Base-by-base conservation (phyloP, 106 monocot species). In the Agapanthus africanus region DNA sequence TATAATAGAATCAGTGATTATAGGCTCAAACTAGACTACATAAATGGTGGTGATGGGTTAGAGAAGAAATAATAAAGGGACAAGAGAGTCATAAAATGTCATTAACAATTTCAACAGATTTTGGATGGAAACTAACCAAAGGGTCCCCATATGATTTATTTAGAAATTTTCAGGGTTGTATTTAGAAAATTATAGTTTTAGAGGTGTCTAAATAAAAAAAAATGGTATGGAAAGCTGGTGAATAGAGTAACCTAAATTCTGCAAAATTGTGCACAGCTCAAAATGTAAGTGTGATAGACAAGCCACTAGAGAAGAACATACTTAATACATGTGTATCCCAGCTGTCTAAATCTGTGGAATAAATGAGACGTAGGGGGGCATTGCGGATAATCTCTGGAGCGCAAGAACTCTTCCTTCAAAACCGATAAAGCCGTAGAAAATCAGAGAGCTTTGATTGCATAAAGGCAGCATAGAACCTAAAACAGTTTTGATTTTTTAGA, bases 291-390 rank as follows among this genome's bases (percentile, higher is more conserved):
- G 56, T 14, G 15, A 11, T 3, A 28, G 56, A 30, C 30, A 57
- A 11, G 30, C 14, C 30, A 57, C 56, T 5, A 36, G 14, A 69
- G 28, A 68, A 56, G 13, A 70, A 78, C 82, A 71, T 99, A 99
- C 97, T 90, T 99, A 67, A 99, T 99, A 68, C 92, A 99, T 54
- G 92, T 81, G 81, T 99, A 93, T 74, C 97, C 97, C 70, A 99
- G 71, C 65, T 87, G 84, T n/a, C 93, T 73, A 72, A 99, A 99
- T 46, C 93, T 92, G 56, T 93, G 84, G 69, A 99, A 99, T 40
- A 99, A 81, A 74, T 79, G 77, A 56, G 92, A 90, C 56, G 92
- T 99, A 50, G 97, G 87, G 71, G 93, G 97, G 52, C 97, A 99
- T 37, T 84, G 92, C 41, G 97, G 97, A 78, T 93, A 93, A 79